phyloP scores from a whole-genome alignment of 352 stramenopile genomes.

The Globisporangium sylvaticum region DNA sequence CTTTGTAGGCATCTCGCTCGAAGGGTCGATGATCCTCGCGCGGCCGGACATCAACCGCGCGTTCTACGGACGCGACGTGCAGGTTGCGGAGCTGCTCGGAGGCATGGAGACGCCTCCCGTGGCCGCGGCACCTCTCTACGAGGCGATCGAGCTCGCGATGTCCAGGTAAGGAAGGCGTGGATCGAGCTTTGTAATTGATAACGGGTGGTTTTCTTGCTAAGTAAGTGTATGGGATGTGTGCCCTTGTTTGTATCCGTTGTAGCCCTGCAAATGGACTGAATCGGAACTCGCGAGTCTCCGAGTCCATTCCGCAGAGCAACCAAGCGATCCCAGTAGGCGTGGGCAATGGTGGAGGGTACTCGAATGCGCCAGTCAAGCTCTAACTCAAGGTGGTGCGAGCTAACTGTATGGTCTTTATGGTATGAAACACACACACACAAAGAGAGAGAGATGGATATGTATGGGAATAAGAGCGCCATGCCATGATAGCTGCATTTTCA shows the following conservation, averaged over 20 bases:
- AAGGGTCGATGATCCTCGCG: conserved; percentile 88
- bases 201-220: background rate
- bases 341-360: conserved; percentile 18
- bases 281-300: conserved; percentile 21
- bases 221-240: background rate
- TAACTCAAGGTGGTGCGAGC: conserved; percentile 9
- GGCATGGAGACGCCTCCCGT: conserved; percentile 77
- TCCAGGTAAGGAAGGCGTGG: conserved; percentile 36
- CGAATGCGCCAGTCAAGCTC: conserved; percentile 42
- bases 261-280: conserved; percentile 70
- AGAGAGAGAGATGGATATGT: background rate
- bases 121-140: conserved; percentile 81
- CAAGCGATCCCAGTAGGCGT: conserved; percentile 16
- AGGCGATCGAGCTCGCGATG: conserved; percentile 66
- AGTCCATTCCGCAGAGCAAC: conserved; percentile 1
- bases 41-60: conserved; percentile 88
- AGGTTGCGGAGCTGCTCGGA: conserved; percentile 64
- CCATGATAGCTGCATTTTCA: no score
- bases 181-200: background rate
- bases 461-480: background rate
- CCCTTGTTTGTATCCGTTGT: background rate
- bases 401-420: background rate
- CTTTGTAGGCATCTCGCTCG: conserved; percentile 87
- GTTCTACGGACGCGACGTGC: conserved; percentile 88
- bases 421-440: no score